Base-by-base conservation (phyloP, 768 basidiomycete genomes). In the Phallus indusiatus region DNA sequence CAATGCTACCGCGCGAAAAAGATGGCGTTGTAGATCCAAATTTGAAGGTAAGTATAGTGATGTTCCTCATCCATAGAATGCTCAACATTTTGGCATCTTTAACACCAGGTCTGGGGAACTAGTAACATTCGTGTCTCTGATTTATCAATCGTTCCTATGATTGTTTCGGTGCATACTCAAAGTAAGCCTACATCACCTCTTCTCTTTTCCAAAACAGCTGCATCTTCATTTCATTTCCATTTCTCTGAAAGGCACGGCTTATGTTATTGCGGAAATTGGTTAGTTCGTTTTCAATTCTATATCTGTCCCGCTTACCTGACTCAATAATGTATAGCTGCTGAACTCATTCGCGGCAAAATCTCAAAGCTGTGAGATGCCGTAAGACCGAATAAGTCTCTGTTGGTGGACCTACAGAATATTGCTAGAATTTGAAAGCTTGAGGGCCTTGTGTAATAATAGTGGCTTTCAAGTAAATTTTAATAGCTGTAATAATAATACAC, bases 11-110 rank as follows among this genome's bases (percentile, higher is more conserved):
- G 3, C 75, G 78, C 18, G 74, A 77, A 33, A 75, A 76, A 52
- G 78, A 76, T 3, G 85, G 84, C 11, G 85, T 86, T 4, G 81
- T 88, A 7, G 82, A 88, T 64, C 55, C 77, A 28, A 71, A 70
- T 17, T 69, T 87, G 46, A 82, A 82, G 62, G 78, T 42, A 42
- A 42, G 4, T 42, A 14, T 4, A n/a, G n/a, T n/a, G n/a, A n/a
- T n/a, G n/a, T n/a, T n/a, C n/a, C n/a, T n/a, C n/a, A n/a, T n/a
- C n/a, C n/a, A n/a, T n/a, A n/a, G n/a, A n/a, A 42, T 42, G 12
- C 12, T 42, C n/a, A 42, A n/a, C n/a, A n/a, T n/a, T n/a, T n/a
- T n/a, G n/a, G n/a, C n/a, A n/a, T n/a, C n/a, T n/a, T n/a, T n/a
- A n/a, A 7, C 28, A 28, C 2, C 7, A 42, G 42, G 42, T 88